Base-by-base conservation (phyloP, 257 asterid genomes). In the Misopates orontium region DNA sequence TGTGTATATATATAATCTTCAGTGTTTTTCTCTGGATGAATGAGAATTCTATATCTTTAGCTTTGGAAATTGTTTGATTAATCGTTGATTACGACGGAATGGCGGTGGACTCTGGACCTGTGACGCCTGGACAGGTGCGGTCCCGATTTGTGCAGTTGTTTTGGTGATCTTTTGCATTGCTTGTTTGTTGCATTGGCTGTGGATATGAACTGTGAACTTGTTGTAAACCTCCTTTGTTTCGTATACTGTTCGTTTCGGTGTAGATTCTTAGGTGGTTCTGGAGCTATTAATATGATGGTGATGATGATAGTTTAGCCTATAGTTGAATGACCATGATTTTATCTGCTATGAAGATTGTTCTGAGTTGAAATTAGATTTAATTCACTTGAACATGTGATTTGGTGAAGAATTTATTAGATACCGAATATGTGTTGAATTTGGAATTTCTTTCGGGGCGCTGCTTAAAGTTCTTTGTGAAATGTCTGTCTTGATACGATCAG, bases 91-190 rank as follows among this genome's bases (percentile, higher is more conserved):
- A 28, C 24, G 52, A 73, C 68, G n/a, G n/a, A 74, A 86, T 89
- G 96, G 81, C 80, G 68, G 87, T 76, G 84, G 87, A 60, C 75
- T 57, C 92, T 63, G 92, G 86, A 54, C 95, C 86, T 52, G 79
- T 86, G 73, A 81, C 90, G 11, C 78, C 93, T 36, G 93, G 92
- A 32, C 95, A 79, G 90, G 95, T 89, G 62, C 40, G n/a, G n/a
- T n/a, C n/a, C n/a, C n/a, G n/a, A n/a, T n/a, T n/a, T n/a, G n/a
- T n/a, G n/a, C n/a, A n/a, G 36, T 28, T 28, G 36, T 28, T 28
- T 28, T 28, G 36, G 55, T 69, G 12, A 40, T 56, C 49, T 59
- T n/a, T 2, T 55, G 18, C 45, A 55, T 15, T 9, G 45, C 8
- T 56, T 25, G 13, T 65, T 49, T 62, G 5, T 52, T 50, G n/a